Evolutionary conservation across 2,329 filamentous ascomycete genomes (phyloP), one percentile per base, ranked within the genome.

Genomic region (Scytalidium lignicola): DNA sequence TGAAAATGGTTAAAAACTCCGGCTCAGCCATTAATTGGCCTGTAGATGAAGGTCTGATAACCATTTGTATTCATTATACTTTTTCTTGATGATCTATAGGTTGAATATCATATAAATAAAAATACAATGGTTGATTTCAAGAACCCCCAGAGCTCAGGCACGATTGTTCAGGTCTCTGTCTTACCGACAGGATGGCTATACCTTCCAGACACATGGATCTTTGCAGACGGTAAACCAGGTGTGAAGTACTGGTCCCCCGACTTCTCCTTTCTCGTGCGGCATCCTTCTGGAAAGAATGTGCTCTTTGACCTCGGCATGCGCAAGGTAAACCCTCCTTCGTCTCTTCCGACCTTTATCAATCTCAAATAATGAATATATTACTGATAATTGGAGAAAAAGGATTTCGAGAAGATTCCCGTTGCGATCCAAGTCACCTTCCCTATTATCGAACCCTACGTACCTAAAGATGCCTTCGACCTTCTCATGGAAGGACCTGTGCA

Each of bases 241-340:
- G 70, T 70, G 48, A 29, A 65, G 65, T 3, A 77, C 73, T 2
- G 76, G 80, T 0, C 77, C 76, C 1, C 79, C 74, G 32, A 37
- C 0, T 65, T 80, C 2, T 70, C 71, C 1, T 81, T 80, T 55
- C 65, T 81, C 1, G 69, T 80, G 26, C 70, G 66, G 20, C 76
- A 80, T 53, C 66, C 68, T 2, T 64, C 69, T 3, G 20, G 49
- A 1, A 47, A n/a, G 52, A 47, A 37, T n/a, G 4, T 37, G 15
- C 61, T 80, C 52, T 80, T 80, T 60, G 77, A 80, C 55, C 69
- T 81, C 7, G 76, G 77, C 7, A 63, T 79, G 18, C 73, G 75
- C 15, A 37, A 37, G 15, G 32, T 37, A 17, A 37, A 13, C 15
- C 15, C 10, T n/a, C n/a, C n/a, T n/a, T n/a, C n/a, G n/a, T n/a